Evolutionary conservation across 1,139 yeast genomes (phyloP), one percentile per base, ranked within the genome.

Genomic region (Saccharomyces uvarum): DNA sequence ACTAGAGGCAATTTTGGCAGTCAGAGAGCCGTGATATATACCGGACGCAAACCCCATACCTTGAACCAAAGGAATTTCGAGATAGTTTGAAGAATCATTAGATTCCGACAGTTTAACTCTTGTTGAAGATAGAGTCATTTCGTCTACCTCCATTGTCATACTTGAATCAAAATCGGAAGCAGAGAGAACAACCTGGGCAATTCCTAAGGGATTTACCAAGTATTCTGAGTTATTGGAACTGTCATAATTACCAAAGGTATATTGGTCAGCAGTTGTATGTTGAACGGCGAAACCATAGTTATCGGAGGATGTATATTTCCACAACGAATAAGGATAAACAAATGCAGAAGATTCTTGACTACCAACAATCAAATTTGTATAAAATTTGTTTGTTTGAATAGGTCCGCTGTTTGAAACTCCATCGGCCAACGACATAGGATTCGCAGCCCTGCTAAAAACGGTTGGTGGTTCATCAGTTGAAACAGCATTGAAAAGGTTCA

Each of bases 291-390:
- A 72, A 1, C 88, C 88, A 52, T 69, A 70, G 56, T 71, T 75
- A 24, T 69, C 70, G 3, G 67, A 60, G 24, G 74, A 77, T 49
- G 68, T 73, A 4, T 80, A 73, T 68, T 75, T 83, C 84, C 88
- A 88, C 47, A 89, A 70, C 1, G 89, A 83, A 65, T 88, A 89
- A 1, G 97, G 97, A 63, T 85, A 90, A 1, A 95, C 81, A 84
- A 88, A 88, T 3, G 84, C 79, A 2, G 80, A 84, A 53, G 80
- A 72, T 9, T 79, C 78, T 65, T 87, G 93, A 46, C 74, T 72
- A 1, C 77, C 93, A 27, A 90, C 77, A 56, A 88, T 72, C 67
- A 89, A 73, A 70, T 90, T 90, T 8, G 88, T 85, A 68, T 86
- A 89, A 70, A 88, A 90, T 68, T 89, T 88, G 73, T 90, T 90